Percentiles rank a stretch among this genome's conserved stretches.
These are phyloP conservation scores for Solanum neorickii DNA, from an alignment of 257 asterid species.

Conservation along the genomic window DNA sequence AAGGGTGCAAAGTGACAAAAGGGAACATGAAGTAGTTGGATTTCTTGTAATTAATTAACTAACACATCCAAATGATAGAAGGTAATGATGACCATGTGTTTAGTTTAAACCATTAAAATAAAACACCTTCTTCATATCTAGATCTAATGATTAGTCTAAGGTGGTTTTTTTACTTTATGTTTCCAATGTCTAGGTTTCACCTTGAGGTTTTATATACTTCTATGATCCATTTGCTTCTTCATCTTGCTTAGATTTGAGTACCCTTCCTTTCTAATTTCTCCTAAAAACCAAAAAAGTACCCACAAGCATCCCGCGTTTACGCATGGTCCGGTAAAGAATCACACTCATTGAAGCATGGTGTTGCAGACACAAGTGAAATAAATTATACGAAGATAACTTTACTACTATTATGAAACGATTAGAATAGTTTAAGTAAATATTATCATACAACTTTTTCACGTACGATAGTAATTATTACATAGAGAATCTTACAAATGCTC, in stretches of 20 bases:
- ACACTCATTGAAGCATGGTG: too few relatives aligned
- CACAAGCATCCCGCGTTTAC: background rate
- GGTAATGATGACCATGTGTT: slow-evolving; percentile 16
- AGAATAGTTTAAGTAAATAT: background rate
- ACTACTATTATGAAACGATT: background rate
- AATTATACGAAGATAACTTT: background rate
- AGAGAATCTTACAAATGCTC: background rate
- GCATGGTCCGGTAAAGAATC: background rate
- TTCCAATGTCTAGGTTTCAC: background rate
- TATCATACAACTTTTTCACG: background rate
- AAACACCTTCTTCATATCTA: background rate
- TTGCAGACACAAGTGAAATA: background rate
- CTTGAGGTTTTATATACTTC: background rate
- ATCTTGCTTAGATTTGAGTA: background rate
- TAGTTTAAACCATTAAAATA: slow-evolving; percentile 1
- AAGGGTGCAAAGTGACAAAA: slow-evolving; percentile 28
- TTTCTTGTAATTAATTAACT: slow-evolving; percentile 16
- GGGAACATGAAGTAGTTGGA: slow-evolving; percentile 9
- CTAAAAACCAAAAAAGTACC: background rate
- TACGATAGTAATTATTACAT: background rate
- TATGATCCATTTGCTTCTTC: background rate
- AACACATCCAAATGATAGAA: slow-evolving; percentile 7
- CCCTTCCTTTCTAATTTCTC: background rate
- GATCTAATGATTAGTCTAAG: background rate
- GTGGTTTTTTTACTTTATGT: slow-evolving; percentile 4